These are phyloP conservation scores for Neohortaea acidophila DNA, from an alignment of 495 filamentous ascomycete species.

Conservation along the genomic window DNA sequence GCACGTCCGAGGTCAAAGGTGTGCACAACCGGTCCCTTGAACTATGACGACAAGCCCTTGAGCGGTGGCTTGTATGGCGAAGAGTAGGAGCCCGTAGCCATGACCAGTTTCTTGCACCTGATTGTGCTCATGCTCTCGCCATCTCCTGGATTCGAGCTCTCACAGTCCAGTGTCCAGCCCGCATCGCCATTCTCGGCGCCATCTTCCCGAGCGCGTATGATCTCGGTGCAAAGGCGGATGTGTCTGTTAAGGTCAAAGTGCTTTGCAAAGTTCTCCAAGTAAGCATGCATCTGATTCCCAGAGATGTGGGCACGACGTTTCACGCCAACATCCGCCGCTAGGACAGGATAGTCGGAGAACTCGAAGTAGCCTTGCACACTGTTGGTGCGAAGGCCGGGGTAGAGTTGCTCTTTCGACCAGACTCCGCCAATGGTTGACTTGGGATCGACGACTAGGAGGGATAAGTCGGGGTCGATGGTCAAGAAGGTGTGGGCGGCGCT, in stretches of 20 bases:
- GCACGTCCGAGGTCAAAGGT: conserved; percentile 14
- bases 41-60: conserved; percentile 35
- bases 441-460: conserved; percentile 39
- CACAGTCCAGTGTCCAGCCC: conserved; percentile 25
- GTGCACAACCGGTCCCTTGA: conserved; percentile 47
- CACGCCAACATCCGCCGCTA: conserved; percentile 41
- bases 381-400: conserved; percentile 22
- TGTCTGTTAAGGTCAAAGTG: conserved; percentile 39
- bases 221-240: conserved; percentile 39
- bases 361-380: conserved; percentile 21
- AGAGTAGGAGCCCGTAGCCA: conserved; percentile 35
- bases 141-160: conserved; percentile 29
- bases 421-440: conserved; percentile 49
- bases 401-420: conserved; percentile 35
- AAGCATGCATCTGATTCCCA: conserved; percentile 47
- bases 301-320: conserved; percentile 51
- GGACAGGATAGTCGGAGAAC: conserved; percentile 15
- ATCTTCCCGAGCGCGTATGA: conserved; percentile 30
- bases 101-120: conserved; percentile 31
- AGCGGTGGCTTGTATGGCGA: too few species aligned
- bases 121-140: not conserved
- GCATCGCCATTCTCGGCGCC: conserved; percentile 32
- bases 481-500: conserved; percentile 42
- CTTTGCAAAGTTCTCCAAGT: conserved; percentile 48
- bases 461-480: conserved; percentile 35